Conservation (phyloP, 805 yeast species). For the Wickerhamomyces subpelliculosus region DNA sequence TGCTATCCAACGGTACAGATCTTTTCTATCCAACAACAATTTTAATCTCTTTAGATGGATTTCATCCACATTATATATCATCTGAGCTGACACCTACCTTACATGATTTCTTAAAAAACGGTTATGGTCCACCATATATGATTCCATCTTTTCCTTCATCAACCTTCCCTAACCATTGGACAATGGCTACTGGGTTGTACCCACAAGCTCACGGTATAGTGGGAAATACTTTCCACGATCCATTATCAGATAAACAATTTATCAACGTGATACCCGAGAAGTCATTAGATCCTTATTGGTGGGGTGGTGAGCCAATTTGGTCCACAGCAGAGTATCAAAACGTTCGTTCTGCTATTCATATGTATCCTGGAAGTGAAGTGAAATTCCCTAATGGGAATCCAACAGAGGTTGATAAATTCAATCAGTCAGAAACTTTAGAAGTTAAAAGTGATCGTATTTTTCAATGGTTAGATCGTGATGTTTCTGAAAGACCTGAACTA, state of each 20-base stretch:
- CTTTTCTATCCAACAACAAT: slow-evolving; percentile 63
- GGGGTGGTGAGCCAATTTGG: slow-evolving; percentile 95
- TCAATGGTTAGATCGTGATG: slow-evolving; percentile 58
- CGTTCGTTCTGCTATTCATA: slow-evolving; percentile 69
- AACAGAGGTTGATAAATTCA: slow-evolving; percentile 50
- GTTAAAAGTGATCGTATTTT: slow-evolving; percentile 52
- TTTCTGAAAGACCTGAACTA: slow-evolving; percentile 62
- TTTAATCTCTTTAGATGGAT: slow-evolving; percentile 77
- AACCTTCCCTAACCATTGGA: slow-evolving; percentile 91
- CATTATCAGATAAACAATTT: slow-evolving; percentile 46
- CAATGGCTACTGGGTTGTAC: slow-evolving; percentile 76
- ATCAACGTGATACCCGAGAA: slow-evolving; percentile 49
- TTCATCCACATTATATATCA: slow-evolving; percentile 83
- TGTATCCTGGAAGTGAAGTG: slow-evolving; percentile 96
- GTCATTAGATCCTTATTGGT: slow-evolving; percentile 53
- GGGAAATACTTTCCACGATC: slow-evolving; percentile 74
- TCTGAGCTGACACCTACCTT: slow-evolving; percentile 61
- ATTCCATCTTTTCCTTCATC: slow-evolving; percentile 82
- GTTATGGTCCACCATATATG: slow-evolving; percentile 75
- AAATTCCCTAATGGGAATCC: slow-evolving; percentile 44
- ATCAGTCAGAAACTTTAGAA: slow-evolving; percentile 53
- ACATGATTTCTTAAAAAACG: slow-evolving; percentile 45
- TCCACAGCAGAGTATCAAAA: slow-evolving; percentile 60
- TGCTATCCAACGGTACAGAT: slow-evolving; percentile 18
- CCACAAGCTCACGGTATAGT: slow-evolving; percentile 86